Evolutionary conservation across 1,284 basidiomycete species (phyloP), one percentile per base, ranked within the genome.

Genomic region (Pseudozyma hubeiensis): DNA sequence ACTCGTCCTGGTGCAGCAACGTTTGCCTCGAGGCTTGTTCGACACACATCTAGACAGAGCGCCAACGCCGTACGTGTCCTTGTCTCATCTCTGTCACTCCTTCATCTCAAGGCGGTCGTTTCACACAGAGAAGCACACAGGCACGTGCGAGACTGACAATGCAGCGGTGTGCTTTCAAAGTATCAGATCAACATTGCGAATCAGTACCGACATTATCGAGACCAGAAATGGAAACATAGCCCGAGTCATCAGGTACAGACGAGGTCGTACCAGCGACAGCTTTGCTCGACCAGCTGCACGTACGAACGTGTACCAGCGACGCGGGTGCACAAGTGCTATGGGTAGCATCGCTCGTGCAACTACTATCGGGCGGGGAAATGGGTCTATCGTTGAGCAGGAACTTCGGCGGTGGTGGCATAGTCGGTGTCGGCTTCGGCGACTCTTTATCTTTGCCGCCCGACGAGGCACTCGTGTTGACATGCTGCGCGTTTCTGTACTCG

Each of bases 361-460:
- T 63, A 7, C 60, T 63, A 13, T 67, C 69, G 0, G 69, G 69
- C 2, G 70, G 70, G 14, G 64, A 67, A 48, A 73, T 73, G 3
- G 70, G 70, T 31, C 70, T 39, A 37, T 74, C 71, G 47, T 74
- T 74, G 33, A 74, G 66, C 60, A 69, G 30, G 41, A 74, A 74
- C 13, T 57, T 69, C 0, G 71, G 71, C 13, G 71, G 71, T 4
- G 71, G 65, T 5, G 58, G 62, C 14, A 51, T 16, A 4, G 44
- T 13, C 10, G 5, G 5, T 39, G 24, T 13, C 24, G 19, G 41
- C 37, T 31, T 53, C n/a, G 33, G 45, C 29, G 44, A 31, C 14
- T 34, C 13, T n/a, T 50, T 48, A 19, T 50, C 43, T 39, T 19
- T 46, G 14, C 11, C 35, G n/a, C 56, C 52, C 47, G 6, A 14